Evolutionary conservation across 805 yeast species (phyloP).

Genomic region (Yarrowia sp.): DNA sequence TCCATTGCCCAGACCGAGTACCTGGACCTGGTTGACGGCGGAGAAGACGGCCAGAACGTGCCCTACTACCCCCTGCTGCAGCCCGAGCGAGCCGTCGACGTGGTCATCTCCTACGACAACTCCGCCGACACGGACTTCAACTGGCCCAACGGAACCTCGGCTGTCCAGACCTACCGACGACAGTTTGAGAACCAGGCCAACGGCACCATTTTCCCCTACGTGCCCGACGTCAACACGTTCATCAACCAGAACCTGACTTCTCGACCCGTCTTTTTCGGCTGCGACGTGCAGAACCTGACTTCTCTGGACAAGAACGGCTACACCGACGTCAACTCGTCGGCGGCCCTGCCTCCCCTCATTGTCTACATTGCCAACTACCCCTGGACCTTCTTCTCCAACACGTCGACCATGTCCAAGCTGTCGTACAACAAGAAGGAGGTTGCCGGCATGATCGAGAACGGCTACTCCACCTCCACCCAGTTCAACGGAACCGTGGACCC

Average conservation of each 20-base stretch:
- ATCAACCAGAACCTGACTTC: constrained; percentile 65
- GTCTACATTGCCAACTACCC: constrained; percentile 81
- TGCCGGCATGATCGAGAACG: constrained; percentile 69
- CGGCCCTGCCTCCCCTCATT: constrained; percentile 68
- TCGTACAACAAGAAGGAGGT: constrained; percentile 65
- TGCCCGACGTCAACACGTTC: constrained; percentile 73
- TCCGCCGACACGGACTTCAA: constrained; percentile 49
- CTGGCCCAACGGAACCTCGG: constrained; percentile 59
- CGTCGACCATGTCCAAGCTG: constrained; percentile 70
- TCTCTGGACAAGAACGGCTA: constrained; percentile 53
- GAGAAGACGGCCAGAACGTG: constrained; percentile 70
- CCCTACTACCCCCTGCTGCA: constrained; percentile 71
- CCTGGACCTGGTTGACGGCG: constrained; percentile 71
- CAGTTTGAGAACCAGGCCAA: constrained; percentile 62
- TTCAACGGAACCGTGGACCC: constrained; percentile 69
- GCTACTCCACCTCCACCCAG: constrained; percentile 72
- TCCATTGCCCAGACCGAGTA: constrained; percentile 53
- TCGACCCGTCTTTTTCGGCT: constrained; percentile 83
- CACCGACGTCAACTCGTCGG: constrained; percentile 42
- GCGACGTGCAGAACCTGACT: constrained; percentile 70
- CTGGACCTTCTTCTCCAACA: constrained; percentile 68
- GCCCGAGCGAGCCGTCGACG: constrained; percentile 65
- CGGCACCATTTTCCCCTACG: constrained; percentile 76
- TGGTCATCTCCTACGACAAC: constrained; percentile 60
- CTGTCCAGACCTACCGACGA: constrained; percentile 61